phyloP scores from a whole-genome alignment of 169 alveolate genomes.

The Cystoisospora suis region DNA sequence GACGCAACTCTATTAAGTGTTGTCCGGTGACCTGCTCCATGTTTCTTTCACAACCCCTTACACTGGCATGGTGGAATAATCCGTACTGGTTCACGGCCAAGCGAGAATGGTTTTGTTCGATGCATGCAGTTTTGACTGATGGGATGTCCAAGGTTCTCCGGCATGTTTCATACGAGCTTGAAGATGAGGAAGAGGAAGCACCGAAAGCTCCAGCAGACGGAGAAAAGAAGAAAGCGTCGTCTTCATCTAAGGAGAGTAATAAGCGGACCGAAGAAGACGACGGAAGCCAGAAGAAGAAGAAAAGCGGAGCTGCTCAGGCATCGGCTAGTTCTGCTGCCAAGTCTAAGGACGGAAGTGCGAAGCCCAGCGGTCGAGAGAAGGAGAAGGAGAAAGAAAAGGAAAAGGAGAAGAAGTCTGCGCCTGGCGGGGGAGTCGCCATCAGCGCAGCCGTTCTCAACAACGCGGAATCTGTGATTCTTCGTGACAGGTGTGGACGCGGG shows the following conservation, averaged over 20 bases:
- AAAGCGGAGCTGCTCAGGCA: no score
- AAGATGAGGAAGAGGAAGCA: constrained; percentile 53
- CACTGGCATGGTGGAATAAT: no score
- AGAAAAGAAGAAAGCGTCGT: neutral
- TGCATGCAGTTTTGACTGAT: constrained; percentile 42
- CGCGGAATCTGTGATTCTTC: constrained; percentile 47
- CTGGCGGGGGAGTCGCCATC: constrained; percentile 14
- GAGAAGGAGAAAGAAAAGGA: neutral
- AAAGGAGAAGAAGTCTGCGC: neutral
- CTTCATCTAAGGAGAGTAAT: neutral
- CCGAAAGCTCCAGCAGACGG: neutral
- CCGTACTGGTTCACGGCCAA: no score
- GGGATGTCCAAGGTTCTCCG: neutral
- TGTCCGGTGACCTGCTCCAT: no score
- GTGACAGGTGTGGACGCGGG: constrained; percentile 15
- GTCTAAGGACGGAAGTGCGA: neutral
- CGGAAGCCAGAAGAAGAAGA: constrained; percentile 13
- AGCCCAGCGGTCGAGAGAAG: neutral
- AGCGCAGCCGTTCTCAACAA: constrained; percentile 33
- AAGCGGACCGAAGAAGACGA: neutral
- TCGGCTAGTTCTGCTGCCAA: neutral
- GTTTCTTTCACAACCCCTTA: no score
- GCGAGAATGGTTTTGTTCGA: no score
- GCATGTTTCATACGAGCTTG: constrained; percentile 49
- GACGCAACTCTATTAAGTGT: no score